A percentile compares a stretch with the other conserved stretches of the same genome.
phyloP scores from a whole-genome alignment of 352 stramenopile species.

The Globisporangium nodosum region DNA sequence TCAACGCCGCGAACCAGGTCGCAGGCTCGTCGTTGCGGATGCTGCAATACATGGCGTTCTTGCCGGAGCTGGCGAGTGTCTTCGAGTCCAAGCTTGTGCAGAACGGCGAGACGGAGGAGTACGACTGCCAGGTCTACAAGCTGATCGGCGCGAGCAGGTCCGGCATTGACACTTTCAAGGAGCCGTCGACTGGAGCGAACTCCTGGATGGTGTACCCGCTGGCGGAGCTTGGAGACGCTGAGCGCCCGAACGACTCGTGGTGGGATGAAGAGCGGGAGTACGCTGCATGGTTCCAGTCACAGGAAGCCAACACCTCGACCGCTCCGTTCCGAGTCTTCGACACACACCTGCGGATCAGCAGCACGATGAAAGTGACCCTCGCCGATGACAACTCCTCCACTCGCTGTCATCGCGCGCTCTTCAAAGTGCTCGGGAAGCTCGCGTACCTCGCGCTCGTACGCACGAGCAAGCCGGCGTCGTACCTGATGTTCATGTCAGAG shows the following conservation, averaged over 20 bases:
- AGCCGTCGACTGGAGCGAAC: constrained; percentile 20
- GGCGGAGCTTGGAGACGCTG: constrained; percentile 12
- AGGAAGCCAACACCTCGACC: constrained; percentile 13
- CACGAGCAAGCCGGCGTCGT: constrained; percentile 28
- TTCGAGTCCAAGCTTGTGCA: constrained; percentile 9
- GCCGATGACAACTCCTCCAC: constrained; percentile 20
- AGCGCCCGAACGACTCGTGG: constrained; percentile 9
- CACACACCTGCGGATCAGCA: constrained; percentile 13
- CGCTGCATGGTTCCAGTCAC: constrained; percentile 24
- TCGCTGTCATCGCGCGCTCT: constrained; percentile 37
- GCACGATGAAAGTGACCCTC: constrained; percentile 1
- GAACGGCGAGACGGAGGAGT: background rate
- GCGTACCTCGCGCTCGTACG: constrained; percentile 29
- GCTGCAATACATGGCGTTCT: constrained; percentile 34
- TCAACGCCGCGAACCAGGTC: constrained; percentile 13
- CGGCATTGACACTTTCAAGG: constrained; percentile 32
- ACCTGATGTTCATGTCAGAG: constrained; percentile 47
- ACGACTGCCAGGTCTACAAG: constrained; percentile 31
- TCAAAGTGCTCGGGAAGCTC: constrained; percentile 39
- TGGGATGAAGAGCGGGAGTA: constrained; percentile 30
- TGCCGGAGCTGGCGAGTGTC: constrained; percentile 27
- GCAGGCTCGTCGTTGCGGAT: constrained; percentile 32
- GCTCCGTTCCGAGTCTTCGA: constrained; percentile 30
- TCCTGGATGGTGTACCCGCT: constrained; percentile 25
- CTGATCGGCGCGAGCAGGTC: constrained; percentile 26